Evolutionary conservation across 345 rosid genomes (phyloP).

Genomic region (Jatropha curcas): DNA sequence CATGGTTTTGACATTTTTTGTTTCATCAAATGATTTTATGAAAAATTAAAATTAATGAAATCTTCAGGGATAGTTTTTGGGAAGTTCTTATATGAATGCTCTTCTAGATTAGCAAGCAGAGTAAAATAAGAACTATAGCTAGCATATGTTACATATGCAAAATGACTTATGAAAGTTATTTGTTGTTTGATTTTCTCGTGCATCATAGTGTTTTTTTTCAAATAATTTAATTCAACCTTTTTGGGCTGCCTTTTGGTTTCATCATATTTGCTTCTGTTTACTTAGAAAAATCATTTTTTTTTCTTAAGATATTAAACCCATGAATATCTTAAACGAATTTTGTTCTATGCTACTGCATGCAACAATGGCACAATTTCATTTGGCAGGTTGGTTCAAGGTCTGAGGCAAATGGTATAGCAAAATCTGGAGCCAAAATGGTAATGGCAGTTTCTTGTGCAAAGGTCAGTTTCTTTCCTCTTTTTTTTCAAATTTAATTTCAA

Average conservation of each 20-base stretch:
- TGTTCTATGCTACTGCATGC: neutral
- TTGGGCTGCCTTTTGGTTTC: neutral
- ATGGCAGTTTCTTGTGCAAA: conserved; percentile 98
- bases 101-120: neutral
- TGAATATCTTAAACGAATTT: neutral
- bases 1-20: neutral
- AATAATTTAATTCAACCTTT: neutral
- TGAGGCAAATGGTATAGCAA: conserved; percentile 96
- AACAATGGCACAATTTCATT: conserved; percentile 7
- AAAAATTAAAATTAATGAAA: neutral
- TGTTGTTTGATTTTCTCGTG: neutral
- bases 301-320: neutral
- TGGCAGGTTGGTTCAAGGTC: conserved; percentile 93
- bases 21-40: neutral
- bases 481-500: neutral
- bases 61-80: neutral
- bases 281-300: neutral
- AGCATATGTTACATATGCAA: neutral
- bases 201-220: neutral
- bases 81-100: neutral
- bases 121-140: neutral
- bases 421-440: conserved; percentile 98
- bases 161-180: neutral
- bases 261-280: conserved; percentile 1
- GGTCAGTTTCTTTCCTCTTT: conserved; percentile 41